Percentiles rank a stretch among this genome's conserved stretches.
phyloP scores from a whole-genome alignment of 2,329 filamentous ascomycete genomes.

The Beauveria medogensis region DNA sequence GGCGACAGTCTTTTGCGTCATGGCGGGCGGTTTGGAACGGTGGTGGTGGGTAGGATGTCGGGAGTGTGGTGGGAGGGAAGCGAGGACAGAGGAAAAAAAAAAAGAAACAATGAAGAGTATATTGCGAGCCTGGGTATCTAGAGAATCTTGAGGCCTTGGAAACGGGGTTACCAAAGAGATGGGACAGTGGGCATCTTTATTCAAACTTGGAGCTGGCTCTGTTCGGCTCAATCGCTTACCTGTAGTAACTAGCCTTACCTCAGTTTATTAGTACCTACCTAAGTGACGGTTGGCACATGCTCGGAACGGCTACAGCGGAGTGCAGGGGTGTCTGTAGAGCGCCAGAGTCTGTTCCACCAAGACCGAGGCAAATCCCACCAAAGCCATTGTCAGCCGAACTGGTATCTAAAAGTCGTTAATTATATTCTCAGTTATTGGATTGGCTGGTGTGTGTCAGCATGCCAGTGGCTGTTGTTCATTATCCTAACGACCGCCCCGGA shows the following conservation, averaged over 20 bases:
- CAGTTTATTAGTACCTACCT: neutral
- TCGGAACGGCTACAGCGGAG: neutral
- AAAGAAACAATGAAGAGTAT: neutral
- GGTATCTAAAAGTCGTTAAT: no score
- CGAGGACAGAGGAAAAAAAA: neutral
- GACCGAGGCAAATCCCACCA: slow-evolving; percentile 4
- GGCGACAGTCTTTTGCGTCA: slow-evolving; percentile 12
- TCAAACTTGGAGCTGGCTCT: neutral
- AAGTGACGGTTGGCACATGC: slow-evolving; percentile 1
- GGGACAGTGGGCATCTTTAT: neutral
- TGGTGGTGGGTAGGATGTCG: neutral
- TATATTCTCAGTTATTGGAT: neutral
- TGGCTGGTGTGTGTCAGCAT: neutral
- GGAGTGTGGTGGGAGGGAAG: neutral
- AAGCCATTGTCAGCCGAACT: neutral
- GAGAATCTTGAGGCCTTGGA: neutral
- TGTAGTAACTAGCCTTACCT: neutral
- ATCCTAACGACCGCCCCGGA: slow-evolving; percentile 2
- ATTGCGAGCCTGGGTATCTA: neutral
- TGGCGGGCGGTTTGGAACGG: neutral
- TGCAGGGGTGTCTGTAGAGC: neutral
- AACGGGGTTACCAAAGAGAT: neutral
- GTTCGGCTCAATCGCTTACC: neutral
- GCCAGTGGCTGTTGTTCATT: neutral
- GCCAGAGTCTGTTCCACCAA: neutral